These are phyloP conservation scores for Nitzschia sp. DNA, from an alignment of 108 stramenopile species.

Conservation along the genomic window DNA sequence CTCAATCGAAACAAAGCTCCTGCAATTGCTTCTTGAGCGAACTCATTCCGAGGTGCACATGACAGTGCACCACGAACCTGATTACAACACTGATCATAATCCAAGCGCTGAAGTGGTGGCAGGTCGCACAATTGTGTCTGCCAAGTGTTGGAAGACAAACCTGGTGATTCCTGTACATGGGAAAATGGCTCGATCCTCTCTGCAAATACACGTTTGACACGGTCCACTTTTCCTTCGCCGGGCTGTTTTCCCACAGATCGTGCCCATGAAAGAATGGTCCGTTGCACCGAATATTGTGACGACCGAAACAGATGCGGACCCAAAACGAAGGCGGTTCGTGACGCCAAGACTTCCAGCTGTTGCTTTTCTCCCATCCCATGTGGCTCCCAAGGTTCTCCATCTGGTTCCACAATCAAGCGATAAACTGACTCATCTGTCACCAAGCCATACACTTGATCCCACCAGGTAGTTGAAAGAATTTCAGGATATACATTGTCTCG, in stretches of 20 bases:
- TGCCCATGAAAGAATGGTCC: conserved; percentile 35
- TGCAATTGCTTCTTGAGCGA: conserved; percentile 11
- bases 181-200: conserved; percentile 17
- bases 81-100: conserved; percentile 53
- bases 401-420: conserved; percentile 33
- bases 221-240: conserved; percentile 18
- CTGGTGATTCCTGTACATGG: conserved; percentile 4
- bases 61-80: conserved; percentile 45
- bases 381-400: conserved; percentile 4
- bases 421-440: background rate
- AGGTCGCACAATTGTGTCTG: conserved; percentile 48
- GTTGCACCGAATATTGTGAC: conserved; percentile 10
- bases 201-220: conserved; percentile 17
- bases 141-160: conserved; percentile 23
- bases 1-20: conserved; percentile 27
- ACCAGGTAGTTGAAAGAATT: conserved; percentile 33
- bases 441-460: conserved; percentile 28
- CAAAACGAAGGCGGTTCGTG: conserved; percentile 33
- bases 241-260: conserved; percentile 22
- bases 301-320: conserved; percentile 24
- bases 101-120: conserved; percentile 34
- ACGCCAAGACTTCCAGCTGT: conserved; percentile 35
- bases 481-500: conserved; percentile 10
- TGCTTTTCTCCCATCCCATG: conserved; percentile 17
- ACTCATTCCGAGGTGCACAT: background rate